A percentile compares a stretch with the other conserved stretches of the same genome.
These are phyloP conservation scores for Fraxinus floribunda DNA, from an alignment of 305 asterid genomes.

Conservation along the genomic window DNA sequence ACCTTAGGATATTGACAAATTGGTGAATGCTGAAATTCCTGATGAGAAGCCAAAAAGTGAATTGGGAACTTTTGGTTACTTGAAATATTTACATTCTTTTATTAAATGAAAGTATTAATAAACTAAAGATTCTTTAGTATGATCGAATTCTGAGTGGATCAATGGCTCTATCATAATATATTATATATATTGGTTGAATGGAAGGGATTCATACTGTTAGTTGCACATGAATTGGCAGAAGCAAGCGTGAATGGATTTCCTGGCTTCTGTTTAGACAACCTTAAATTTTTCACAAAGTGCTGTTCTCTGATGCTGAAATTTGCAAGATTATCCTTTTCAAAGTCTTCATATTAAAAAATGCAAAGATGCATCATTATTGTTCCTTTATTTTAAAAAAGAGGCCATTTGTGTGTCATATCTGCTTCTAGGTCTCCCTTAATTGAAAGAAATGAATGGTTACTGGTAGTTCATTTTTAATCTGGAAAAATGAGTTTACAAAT, in stretches of 20 bases:
- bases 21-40: constrained; percentile 3
- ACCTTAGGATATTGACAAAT: background rate
- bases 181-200: background rate
- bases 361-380: background rate
- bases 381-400: background rate
- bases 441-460: background rate
- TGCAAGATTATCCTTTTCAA: background rate
- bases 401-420: background rate
- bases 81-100: background rate
- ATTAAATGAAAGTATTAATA: background rate
- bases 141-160: background rate
- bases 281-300: background rate
- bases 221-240: background rate
- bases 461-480: background rate
- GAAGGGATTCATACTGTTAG: background rate
- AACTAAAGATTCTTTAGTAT: background rate
- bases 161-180: background rate
- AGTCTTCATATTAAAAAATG: background rate
- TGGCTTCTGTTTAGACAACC: background rate
- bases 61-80: background rate
- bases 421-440: background rate
- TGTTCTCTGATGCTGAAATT: background rate
- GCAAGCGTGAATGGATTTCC: background rate
- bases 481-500: background rate
- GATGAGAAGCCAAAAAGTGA: background rate